Evolutionary conservation across 345 rosid species (phyloP), one percentile per base, ranked within the genome.

Genomic region (Gossypium herbaceum): DNA sequence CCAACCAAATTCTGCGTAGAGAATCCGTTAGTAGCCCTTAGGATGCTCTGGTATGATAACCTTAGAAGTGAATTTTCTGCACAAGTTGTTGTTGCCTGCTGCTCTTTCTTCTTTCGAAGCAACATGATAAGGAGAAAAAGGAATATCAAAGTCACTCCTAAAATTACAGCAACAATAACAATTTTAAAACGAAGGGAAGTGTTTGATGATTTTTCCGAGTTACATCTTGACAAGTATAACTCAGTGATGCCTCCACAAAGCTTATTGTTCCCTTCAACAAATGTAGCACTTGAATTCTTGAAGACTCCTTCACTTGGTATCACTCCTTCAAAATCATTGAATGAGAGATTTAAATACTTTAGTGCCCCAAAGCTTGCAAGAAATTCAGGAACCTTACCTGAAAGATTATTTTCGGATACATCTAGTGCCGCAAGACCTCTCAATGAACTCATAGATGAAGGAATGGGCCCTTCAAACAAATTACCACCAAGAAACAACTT

Each of bases 251-350:
- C 89, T 9, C 86, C 84, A 65, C 85, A 86, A 24, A 86, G 84
- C 27, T 79, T 73, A 24, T 2, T 19, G 11, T 84, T 88, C 17
- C 86, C 86, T 0, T 16, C 4, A 25, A 88, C 25, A 0, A 76
- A 80, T 19, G 76, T 15, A 8, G 73, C 82, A 61, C 82, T 86
- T 1, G 68, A 68, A 75, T 84, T 81, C 58, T 12, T 29, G 50
- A 86, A 84, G 12, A 77, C 34, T 17, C 91, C 87, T 66, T 41
- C 39, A 12, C 12, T 9, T 12, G 85, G 88, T n/a, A 84, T 19
- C 11, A 63, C 68, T 3, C 89, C 86, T 52, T 84, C 86, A 0
- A 88, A 79, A 57, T 81, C 25, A n/a, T 88, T 88, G 19, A 71
- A 76, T 63, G 91, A 85, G 9, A 82, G 56, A 69, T 85, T 74